A percentile compares a stretch with the other conserved stretches of the same genome.
Evolutionary conservation across 306 rosid genomes (phyloP).

Genomic region (Castanea sativa): DNA sequence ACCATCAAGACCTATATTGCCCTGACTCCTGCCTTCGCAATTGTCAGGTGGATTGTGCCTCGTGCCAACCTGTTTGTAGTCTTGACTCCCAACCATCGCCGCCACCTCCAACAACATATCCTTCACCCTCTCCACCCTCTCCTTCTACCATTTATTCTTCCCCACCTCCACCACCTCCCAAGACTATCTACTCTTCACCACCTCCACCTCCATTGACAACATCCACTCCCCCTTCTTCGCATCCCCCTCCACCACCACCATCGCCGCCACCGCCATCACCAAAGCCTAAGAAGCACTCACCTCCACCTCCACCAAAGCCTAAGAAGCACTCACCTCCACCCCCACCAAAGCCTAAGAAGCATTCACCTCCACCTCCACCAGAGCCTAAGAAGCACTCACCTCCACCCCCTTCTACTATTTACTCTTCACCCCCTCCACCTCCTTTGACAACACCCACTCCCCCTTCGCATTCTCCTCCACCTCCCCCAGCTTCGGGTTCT

Average conservation of each 20-base stretch:
- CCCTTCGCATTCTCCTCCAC: constrained; percentile 12
- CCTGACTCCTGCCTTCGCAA: constrained; percentile 31
- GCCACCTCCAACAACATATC: constrained; percentile 7
- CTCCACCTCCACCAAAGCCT: neutral
- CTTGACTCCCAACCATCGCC: neutral
- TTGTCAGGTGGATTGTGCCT: constrained; percentile 31
- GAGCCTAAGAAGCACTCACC: too few relatives aligned
- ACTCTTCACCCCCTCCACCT: constrained; percentile 10
- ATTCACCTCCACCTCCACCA: neutral
- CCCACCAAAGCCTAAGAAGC: neutral
- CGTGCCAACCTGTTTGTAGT: constrained; percentile 30
- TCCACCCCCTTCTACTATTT: neutral
- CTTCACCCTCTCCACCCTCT: constrained; percentile 25
- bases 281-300: neutral
- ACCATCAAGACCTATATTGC: constrained; percentile 25
- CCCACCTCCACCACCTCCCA: constrained; percentile 6
- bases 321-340: neutral
- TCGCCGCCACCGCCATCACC: constrained; percentile 16
- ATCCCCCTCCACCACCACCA: constrained; percentile 17
- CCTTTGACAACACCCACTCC: constrained; percentile 3
- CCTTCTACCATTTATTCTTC: neutral
- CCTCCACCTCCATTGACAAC: neutral
- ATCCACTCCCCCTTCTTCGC: neutral
- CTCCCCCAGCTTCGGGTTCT: constrained; percentile 5
- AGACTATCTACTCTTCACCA: neutral